Conservation (phyloP, 2,329 filamentous ascomycete species). For the Tolypocladium tropicale region DNA sequence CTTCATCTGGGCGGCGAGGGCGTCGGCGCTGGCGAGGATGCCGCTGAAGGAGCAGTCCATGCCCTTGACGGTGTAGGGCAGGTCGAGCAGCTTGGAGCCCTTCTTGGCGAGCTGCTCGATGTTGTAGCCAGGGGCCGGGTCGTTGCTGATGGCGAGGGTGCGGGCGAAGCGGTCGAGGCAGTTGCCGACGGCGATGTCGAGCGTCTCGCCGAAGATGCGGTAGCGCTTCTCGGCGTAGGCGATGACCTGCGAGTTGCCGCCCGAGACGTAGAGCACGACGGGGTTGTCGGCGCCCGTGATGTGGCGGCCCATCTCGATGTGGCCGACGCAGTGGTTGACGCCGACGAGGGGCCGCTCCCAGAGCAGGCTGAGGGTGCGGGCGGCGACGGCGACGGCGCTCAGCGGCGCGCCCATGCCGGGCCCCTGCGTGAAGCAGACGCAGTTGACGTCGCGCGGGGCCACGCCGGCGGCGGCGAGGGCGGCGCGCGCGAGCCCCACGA, state of each 20-base stretch:
- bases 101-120: constrained; percentile 86
- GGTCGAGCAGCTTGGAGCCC: constrained; percentile 64
- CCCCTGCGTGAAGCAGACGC: constrained; percentile 90
- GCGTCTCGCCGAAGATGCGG: constrained; percentile 93
- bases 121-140: constrained; percentile 94
- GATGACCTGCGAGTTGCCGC: constrained; percentile 96
- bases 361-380: constrained; percentile 68
- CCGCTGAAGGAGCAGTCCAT: constrained; percentile 98
- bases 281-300: constrained; percentile 89
- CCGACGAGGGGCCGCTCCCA: constrained; percentile 87
- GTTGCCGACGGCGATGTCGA: constrained; percentile 96
- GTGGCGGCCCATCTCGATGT: constrained; percentile 95
- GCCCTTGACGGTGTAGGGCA: constrained; percentile 94
- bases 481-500: constrained; percentile 68
- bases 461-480: constrained; percentile 60
- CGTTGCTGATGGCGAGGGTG: constrained; percentile 83
- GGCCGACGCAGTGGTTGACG: constrained; percentile 96
- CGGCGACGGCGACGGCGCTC: constrained; percentile 75
- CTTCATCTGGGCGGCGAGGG: constrained; percentile 60
- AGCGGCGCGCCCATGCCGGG: constrained; percentile 95
- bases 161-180: constrained; percentile 93
- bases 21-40: constrained; percentile 75
- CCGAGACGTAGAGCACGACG: constrained; percentile 89
- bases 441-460: constrained; percentile 63
- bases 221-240: constrained; percentile 92